Evolutionary conservation across 768 basidiomycete species (phyloP), one percentile per base, ranked within the genome.

Genomic region (Harrya chromipes): DNA sequence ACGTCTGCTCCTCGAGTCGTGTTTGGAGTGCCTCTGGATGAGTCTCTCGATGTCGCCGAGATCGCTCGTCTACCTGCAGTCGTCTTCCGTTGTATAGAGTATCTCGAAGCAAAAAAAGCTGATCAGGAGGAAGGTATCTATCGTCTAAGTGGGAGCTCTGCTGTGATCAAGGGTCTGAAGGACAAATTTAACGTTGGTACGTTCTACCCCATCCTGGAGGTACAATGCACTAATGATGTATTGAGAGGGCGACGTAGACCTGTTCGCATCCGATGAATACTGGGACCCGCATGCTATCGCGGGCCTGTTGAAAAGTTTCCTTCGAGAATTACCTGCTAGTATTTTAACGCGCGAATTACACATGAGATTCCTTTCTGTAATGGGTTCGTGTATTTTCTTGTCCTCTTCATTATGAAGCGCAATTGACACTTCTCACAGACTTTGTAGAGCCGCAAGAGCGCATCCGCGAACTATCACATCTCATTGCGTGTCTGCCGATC

Each of bases 271-370:
- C 9, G 90, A 93, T 66, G 94, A 97, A 62, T 90, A 87, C 60
- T 97, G 91, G 89, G 97, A 99, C 72, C 93, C 92, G 38, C 94
- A 99, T 67, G 97, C 97, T 33, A 90, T 99, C 53, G 89, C 97
- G 42, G 97, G 95, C 4, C 75, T 99, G 53, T 75, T 99, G 52
- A 99, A 99, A 73, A 81, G 83, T 46, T 99, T 87, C 73, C 73
- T 99, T 59, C 86, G 97, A 50, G 97, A 99, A 59, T 71, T 99
- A 27, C 95, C 97, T 38, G 83, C 85, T 20, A 94, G 92, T 60
- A 86, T 98, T 50, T 76, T 99, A 23, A 97, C 95, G 16, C 81
- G 88, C 46, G 94, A 97, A 40, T 79, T 95, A 39, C 95, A 99
- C 67, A 74, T 90, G 64, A 80, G 79, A 56, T 99, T 97, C 76